Evolutionary conservation across 2,329 filamentous ascomycete genomes (phyloP).

Genomic region (Dactylonectria macrodidyma): DNA sequence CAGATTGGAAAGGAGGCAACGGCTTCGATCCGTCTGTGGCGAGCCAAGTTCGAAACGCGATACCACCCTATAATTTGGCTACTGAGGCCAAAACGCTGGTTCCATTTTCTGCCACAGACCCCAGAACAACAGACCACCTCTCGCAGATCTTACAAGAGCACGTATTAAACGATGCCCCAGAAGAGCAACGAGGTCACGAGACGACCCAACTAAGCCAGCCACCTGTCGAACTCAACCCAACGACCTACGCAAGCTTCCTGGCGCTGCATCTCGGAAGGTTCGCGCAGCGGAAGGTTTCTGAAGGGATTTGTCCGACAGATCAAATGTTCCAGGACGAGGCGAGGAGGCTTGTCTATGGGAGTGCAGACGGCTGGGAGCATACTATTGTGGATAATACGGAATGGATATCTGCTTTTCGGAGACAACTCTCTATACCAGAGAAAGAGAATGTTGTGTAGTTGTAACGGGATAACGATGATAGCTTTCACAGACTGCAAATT

Average conservation of each 20-base stretch:
- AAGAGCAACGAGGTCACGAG: no score
- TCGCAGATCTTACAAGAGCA: conserved; percentile 18
- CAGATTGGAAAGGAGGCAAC: conserved; percentile 45
- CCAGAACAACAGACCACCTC: conserved; percentile 25
- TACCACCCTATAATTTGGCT: conserved; percentile 43
- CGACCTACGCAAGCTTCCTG: conserved; percentile 12
- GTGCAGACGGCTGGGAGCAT: conserved; percentile 18
- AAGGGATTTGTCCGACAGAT: conserved; percentile 18
- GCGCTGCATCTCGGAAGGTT: conserved; percentile 24
- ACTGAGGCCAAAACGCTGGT: conserved; percentile 36
- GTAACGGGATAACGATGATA: no score
- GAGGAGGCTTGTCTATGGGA: conserved; percentile 15
- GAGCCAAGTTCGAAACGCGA: conserved; percentile 36
- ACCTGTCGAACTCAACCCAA: neutral
- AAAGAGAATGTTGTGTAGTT: neutral
- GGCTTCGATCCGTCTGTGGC: conserved; percentile 39
- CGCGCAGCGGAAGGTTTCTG: conserved; percentile 11
- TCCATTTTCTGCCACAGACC: conserved; percentile 40
- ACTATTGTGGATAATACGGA: conserved; percentile 26
- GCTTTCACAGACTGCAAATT: no score
- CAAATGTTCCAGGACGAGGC: conserved; percentile 29
- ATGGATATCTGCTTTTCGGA: conserved; percentile 27
- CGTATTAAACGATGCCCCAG: neutral
- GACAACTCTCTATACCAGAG: neutral
- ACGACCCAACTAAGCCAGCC: neutral